phyloP scores from a whole-genome alignment of 2,329 filamentous ascomycete species.

The Aureobasidium melanogenum region DNA sequence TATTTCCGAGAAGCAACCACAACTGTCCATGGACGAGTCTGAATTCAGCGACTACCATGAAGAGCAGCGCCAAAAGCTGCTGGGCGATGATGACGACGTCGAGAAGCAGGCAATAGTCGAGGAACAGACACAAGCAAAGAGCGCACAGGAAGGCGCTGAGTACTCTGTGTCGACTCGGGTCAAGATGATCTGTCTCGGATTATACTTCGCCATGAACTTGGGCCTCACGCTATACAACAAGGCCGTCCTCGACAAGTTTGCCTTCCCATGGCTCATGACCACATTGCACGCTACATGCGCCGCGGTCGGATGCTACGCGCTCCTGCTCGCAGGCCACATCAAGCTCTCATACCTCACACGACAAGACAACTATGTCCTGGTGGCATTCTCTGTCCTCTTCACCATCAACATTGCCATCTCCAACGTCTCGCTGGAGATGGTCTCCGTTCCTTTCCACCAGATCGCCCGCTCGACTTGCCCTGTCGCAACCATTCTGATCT shows the following conservation, averaged over 20 bases:
- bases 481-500: constrained; percentile 54
- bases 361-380: constrained; percentile 46
- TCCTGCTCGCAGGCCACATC: constrained; percentile 42
- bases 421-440: constrained; percentile 54
- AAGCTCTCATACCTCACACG: constrained; percentile 43
- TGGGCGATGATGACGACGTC: constrained; percentile 4
- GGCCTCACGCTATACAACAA: constrained; percentile 52
- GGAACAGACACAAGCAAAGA: background rate
- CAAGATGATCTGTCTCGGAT: constrained; percentile 11
- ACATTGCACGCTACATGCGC: constrained; percentile 50
- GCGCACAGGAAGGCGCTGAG: constrained; percentile 9
- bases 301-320: constrained; percentile 45
- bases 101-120: constrained; percentile 2
- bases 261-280: constrained; percentile 54
- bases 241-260: constrained; percentile 43
- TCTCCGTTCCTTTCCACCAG: constrained; percentile 59
- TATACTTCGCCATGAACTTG: constrained; percentile 44
- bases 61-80: constrained; percentile 1
- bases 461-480: constrained; percentile 54
- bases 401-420: constrained; percentile 56
- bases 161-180: constrained; percentile 11
- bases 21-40: background rate
- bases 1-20: background rate
- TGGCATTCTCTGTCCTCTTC: constrained; percentile 52
- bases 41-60: background rate